Percentiles rank a stretch among this genome's conserved stretches.
phyloP scores from a whole-genome alignment of 108 stramenopile species.

The Nannochloropsis salina region DNA sequence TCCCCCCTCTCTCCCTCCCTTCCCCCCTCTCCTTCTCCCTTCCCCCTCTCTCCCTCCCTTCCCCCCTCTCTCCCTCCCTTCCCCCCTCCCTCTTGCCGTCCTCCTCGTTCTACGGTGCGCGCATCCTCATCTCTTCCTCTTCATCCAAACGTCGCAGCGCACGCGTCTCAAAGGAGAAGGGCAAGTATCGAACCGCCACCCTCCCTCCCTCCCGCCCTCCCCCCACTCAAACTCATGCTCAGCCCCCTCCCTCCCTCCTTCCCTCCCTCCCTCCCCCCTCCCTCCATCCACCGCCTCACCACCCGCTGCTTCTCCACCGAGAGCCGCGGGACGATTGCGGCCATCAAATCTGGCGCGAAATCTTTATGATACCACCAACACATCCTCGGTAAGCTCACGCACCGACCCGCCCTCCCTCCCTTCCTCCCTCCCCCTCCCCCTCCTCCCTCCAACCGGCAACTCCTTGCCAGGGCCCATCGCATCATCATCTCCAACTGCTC shows the following conservation, averaged over 20 bases:
- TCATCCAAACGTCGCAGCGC: not conserved
- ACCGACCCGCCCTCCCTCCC: not conserved
- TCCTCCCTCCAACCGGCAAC: not conserved
- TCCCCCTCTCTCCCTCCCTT: not conserved
- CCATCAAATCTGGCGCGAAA: not conserved
- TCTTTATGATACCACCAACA: not conserved
- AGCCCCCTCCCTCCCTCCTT: too few relatives aligned
- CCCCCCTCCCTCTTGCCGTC: not conserved
- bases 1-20: not conserved
- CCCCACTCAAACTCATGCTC: conserved; percentile 4
- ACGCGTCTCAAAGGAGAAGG: not conserved
- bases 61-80: not conserved
- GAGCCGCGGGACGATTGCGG: not conserved
- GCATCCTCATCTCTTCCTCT: conserved; percentile 15
- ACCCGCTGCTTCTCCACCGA: not conserved
- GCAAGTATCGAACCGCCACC: not conserved
- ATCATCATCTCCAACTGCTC: conserved; percentile 15
- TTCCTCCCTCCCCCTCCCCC: not conserved
- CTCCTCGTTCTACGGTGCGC: not conserved
- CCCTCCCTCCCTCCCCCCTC: not conserved
- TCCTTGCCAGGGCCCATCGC: not conserved
- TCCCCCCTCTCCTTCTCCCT: not conserved
- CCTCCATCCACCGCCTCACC: not conserved
- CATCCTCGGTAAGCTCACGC: not conserved
- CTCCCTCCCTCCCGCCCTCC: not conserved